phyloP scores from a whole-genome alignment of 345 rosid species.

The Geranium brycei region DNA sequence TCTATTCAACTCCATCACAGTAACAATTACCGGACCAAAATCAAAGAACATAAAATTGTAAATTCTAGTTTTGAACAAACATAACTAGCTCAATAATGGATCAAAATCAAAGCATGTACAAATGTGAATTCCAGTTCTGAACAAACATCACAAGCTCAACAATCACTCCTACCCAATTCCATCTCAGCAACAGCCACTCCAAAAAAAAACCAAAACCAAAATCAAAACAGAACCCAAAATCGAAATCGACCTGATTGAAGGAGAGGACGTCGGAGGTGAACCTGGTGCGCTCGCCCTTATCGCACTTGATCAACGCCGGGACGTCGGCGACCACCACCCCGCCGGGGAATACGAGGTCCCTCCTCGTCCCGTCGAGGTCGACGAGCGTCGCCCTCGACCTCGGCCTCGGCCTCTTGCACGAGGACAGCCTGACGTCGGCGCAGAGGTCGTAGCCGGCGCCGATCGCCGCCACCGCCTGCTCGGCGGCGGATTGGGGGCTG shows the following conservation, averaged over 20 bases:
- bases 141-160: no score
- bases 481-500: conserved; percentile 64
- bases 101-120: no score
- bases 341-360: conserved; percentile 61
- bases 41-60: no score
- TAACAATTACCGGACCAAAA: no score
- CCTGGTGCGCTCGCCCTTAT: conserved; percentile 88
- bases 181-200: no score
- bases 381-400: conserved; percentile 36
- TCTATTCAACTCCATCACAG: no score
- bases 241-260: conserved; percentile 52
- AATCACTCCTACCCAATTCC: no score
- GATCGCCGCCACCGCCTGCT: conserved; percentile 73
- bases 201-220: background rate
- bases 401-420: conserved; percentile 40
- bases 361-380: conserved; percentile 28
- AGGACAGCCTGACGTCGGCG: conserved; percentile 41
- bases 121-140: no score
- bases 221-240: no score
- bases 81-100: no score
- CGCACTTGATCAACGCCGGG: conserved; percentile 62
- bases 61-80: no score
- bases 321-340: conserved; percentile 58
- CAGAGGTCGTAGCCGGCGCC: conserved; percentile 72
- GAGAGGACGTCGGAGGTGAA: conserved; percentile 67